A percentile compares a stretch with the other conserved stretches of the same genome.
Evolutionary conservation across 306 rosid species (phyloP).

Genomic region (Heteromeles arbutifolia): DNA sequence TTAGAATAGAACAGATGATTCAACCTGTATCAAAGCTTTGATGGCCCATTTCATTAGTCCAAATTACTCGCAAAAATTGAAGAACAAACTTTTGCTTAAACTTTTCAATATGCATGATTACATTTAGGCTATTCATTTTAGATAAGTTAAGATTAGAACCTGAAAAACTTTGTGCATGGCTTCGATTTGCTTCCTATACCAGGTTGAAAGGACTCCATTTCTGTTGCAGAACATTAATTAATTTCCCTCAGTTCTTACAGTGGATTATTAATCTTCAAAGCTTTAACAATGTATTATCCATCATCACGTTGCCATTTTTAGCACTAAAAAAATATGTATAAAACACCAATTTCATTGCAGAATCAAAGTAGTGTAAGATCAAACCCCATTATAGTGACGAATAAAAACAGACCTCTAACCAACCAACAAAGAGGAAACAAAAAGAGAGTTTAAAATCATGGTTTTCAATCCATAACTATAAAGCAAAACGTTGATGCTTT

Average conservation of each 20-base stretch:
- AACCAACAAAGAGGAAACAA: not conserved
- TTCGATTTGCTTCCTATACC: conserved; percentile 98
- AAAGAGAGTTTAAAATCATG: not conserved
- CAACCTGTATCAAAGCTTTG: conserved; percentile 82
- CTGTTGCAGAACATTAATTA: conserved; percentile 94
- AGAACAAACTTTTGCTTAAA: conserved; percentile 18
- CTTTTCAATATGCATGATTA: conserved; percentile 33
- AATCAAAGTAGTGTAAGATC: not conserved
- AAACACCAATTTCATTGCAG: conserved; percentile 1
- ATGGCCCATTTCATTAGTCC: conserved; percentile 64
- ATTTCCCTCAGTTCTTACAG: conserved; percentile 60
- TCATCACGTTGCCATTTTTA: conserved; percentile 17
- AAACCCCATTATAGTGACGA: not conserved
- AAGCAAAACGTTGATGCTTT: not conserved
- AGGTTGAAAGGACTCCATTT: conserved; percentile 72
- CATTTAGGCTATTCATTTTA: conserved; percentile 55
- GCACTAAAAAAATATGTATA: not conserved
- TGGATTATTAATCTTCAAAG: conserved; percentile 41
- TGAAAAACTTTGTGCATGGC: conserved; percentile 99
- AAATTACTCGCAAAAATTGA: conserved; percentile 30
- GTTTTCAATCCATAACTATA: not conserved
- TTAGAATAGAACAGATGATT: conserved; percentile 55
- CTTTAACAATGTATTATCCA: conserved; percentile 24
- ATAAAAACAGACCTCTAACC: not conserved
- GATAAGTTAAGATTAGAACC: conserved; percentile 94